These are phyloP conservation scores for Xylaria sp. DNA, from an alignment of 2,329 filamentous ascomycete species.

Conservation along the genomic window DNA sequence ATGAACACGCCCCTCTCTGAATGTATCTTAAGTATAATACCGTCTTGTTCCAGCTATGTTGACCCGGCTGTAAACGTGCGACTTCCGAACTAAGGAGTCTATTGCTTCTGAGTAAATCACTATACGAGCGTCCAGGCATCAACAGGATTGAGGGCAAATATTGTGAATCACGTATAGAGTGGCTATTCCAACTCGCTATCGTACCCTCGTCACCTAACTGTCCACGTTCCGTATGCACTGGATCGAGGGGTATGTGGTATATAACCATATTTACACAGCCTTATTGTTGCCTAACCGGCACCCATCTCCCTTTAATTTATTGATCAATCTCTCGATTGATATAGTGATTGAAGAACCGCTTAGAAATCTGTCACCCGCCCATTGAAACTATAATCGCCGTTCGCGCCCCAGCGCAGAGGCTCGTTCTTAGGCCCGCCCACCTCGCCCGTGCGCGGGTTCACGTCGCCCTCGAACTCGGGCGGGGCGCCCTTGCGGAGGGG, in stretches of 20 bases:
- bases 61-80: too few species aligned
- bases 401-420: slow-evolving; percentile 84
- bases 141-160: too few species aligned
- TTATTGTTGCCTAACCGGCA: too few species aligned
- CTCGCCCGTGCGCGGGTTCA: slow-evolving; percentile 93
- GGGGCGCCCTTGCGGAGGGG: slow-evolving; percentile 73
- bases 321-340: neutral
- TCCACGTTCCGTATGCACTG: neutral
- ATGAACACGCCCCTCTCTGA: neutral
- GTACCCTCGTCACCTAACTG: neutral
- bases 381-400: slow-evolving; percentile 90
- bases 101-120: neutral
- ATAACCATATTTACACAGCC: too few species aligned
- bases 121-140: neutral
- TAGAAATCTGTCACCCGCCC: slow-evolving; percentile 93
- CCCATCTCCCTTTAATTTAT: neutral
- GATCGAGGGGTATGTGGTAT: neutral
- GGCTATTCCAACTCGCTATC: neutral
- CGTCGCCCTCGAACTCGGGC: slow-evolving; percentile 93
- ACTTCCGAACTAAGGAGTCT: neutral
- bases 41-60: neutral
- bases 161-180: too few species aligned
- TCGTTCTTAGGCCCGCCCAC: slow-evolving; percentile 98
- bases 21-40: neutral
- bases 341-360: slow-evolving; percentile 6